Base-by-base conservation (phyloP, 805 yeast genomes). In the Ogataea pignaliae region DNA sequence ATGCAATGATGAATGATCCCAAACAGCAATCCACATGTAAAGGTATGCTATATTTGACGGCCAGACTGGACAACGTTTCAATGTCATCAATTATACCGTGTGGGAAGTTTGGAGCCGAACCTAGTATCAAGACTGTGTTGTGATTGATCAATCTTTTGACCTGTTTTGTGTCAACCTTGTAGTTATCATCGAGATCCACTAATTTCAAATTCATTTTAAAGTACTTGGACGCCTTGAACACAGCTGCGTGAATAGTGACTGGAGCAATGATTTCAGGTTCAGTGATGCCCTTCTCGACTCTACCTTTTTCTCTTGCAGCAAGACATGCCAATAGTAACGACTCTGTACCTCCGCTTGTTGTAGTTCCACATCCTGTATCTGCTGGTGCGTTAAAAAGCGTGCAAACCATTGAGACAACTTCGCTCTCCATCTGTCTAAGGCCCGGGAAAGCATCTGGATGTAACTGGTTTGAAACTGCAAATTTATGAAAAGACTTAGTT, bases 381-480 rank as follows among this genome's bases (percentile, higher is more conserved):
- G 71, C 67, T 1, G 97, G 97, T 0, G 91, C 96, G 63, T 90
- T 75, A 69, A 84, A 91, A 56, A 90, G 59, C 15, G 72, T 74
- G 50, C 93, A 69, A 5, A 85, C 90, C 98, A 93, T 93, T 1
- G 91, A 72, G 3, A 91, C 97, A 10, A 90, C 88, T 59, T 93
- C 98, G 7, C 96, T 71, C 60, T 91, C 99, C 96, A 91, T 90
- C 63, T 91, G 89, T 36, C 99, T 79, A 8, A 91, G 86, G 6
- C 95, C 98, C 0, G 98, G 99, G 60, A 91, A 91, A 3, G 89
- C 93, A 65, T 91, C 98, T 0, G 99, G 99, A 62, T 91, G 99
- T 41, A 91, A 71, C 66, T 93, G 99, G 66, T 93, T 91, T 2
- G 97, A 88, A 18, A 90, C 89, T 6, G 93, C 79, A 63, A 78